Evolutionary conservation across 2,329 filamentous ascomycete genomes (phyloP).

Genomic region (Phoma sp.): DNA sequence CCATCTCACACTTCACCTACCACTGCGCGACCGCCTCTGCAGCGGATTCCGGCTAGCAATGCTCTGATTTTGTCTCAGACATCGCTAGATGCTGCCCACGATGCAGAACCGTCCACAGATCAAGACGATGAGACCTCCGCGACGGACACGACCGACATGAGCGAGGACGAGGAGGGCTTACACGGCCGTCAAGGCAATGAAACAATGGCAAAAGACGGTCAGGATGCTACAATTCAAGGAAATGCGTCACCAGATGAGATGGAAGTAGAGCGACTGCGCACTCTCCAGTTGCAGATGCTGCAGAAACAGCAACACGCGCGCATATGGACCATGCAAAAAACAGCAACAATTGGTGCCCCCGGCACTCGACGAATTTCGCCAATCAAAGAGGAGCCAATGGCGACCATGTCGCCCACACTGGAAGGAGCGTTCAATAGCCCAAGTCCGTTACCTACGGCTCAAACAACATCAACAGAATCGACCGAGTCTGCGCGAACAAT

Average conservation of each 20-base stretch:
- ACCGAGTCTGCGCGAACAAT: slow-evolving; percentile 76
- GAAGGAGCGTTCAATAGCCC: slow-evolving; percentile 52
- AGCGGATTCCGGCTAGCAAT: no score
- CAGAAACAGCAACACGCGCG: slow-evolving; percentile 49
- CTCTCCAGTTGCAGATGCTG: slow-evolving; percentile 51
- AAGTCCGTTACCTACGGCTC: slow-evolving; percentile 37
- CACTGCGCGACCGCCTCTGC: no score
- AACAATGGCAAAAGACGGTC: no score
- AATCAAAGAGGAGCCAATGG: slow-evolving; percentile 67
- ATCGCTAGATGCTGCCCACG: slow-evolving; percentile 2
- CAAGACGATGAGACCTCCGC: slow-evolving; percentile 18
- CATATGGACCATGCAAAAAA: slow-evolving; percentile 21
- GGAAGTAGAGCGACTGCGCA: slow-evolving; percentile 50
- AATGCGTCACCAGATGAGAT: slow-evolving; percentile 44
- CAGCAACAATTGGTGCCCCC: slow-evolving; percentile 21
- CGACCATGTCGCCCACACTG: slow-evolving; percentile 50
- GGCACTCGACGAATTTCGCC: slow-evolving; percentile 62
- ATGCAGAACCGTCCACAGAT: slow-evolving; percentile 14
- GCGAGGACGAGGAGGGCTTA: slow-evolving; percentile 13
- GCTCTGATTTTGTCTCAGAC: background rate
- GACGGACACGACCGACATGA: slow-evolving; percentile 31
- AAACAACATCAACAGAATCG: slow-evolving; percentile 64
- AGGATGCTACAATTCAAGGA: no score
- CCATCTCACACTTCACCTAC: no score
- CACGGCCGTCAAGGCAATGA: slow-evolving; percentile 13